Evolutionary conservation across 139 green algal species (phyloP), one percentile per base, ranked within the genome.

Genomic region (Tetradesmus obliquus): DNA sequence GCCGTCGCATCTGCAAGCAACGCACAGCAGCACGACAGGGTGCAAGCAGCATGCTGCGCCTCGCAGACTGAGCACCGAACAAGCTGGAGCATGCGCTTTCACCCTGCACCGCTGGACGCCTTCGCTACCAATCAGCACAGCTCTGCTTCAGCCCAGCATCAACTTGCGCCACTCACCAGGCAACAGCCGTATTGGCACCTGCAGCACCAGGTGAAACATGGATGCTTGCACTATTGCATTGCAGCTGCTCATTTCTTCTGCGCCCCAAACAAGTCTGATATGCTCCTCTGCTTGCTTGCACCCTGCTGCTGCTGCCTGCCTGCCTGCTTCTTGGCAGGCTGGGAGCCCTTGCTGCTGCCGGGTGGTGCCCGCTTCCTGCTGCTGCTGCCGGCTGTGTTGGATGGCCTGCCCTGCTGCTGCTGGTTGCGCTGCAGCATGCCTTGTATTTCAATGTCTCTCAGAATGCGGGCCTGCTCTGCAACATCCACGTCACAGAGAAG

Each of bases 381-480:
- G 79, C 45, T 84, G 79, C 79, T 84, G 32, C 79, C 62, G 53
- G 62, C 62, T 80, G 54, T 60, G 24, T 15, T 8, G 81, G 71
- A 0, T 19, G 55, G 45, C 84, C 55, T 87, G 24, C 55, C 55
- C 20, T 88, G 84, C 57, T 88, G 84, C 57, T 58, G 84, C 66
- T n/a, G n/a, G 45, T 7, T 88, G 84, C 72, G 71, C 72, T 91
- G 53, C 10, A 60, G 19, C 51, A 91, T 69, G 45, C 58, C 69
- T 20, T 85, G 71, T 5, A 91, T n/a, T 20, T 91, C 87, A 82
- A 91, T 91, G 5, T 94, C 92, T 10, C 91, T 90, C 87, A 95
- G 20, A 0, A 95, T 90, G 17, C 88, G 54, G 22, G 55, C 69
- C 82, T 95, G 93, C 80, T 94, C 91, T 20, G 60, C 74, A 55